Conservation (phyloP, 495 filamentous ascomycete genomes). For the Xylaria sp. region DNA sequence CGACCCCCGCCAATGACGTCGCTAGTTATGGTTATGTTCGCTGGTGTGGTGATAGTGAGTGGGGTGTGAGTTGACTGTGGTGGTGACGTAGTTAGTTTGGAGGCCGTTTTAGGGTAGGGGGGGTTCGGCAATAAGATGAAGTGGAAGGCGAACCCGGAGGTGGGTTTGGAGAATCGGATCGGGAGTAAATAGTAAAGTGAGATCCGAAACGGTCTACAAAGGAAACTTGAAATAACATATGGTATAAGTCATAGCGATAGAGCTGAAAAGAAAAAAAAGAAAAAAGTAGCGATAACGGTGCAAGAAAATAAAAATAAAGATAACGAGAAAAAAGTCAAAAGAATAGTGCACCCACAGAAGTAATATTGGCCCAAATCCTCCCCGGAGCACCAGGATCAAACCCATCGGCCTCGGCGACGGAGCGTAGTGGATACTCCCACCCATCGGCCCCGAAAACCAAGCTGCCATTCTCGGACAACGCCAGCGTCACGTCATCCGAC, state of each 20-base stretch:
- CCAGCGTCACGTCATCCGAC: constrained; percentile 46
- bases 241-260: too few relatives aligned
- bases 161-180: neutral
- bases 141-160: neutral
- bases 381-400: constrained; percentile 46
- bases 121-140: too few relatives aligned
- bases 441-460: constrained; percentile 56
- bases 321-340: neutral
- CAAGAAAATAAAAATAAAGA: neutral
- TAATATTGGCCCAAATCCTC: constrained; percentile 48
- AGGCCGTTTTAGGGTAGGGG: neutral
- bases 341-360: constrained; percentile 25
- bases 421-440: constrained; percentile 60
- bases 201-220: too few relatives aligned
- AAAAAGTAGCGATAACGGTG: neutral
- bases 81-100: neutral
- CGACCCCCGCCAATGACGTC: constrained; percentile 52
- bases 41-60: constrained; percentile 30
- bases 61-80: constrained; percentile 40
- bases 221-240: too few relatives aligned
- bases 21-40: constrained; percentile 45
- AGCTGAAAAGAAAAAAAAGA: neutral
- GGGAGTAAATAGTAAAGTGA: too few relatives aligned
- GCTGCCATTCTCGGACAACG: constrained; percentile 38
- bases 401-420: constrained; percentile 39